Base-by-base conservation (phyloP, 768 basidiomycete genomes). In the Amanita rubescens region DNA sequence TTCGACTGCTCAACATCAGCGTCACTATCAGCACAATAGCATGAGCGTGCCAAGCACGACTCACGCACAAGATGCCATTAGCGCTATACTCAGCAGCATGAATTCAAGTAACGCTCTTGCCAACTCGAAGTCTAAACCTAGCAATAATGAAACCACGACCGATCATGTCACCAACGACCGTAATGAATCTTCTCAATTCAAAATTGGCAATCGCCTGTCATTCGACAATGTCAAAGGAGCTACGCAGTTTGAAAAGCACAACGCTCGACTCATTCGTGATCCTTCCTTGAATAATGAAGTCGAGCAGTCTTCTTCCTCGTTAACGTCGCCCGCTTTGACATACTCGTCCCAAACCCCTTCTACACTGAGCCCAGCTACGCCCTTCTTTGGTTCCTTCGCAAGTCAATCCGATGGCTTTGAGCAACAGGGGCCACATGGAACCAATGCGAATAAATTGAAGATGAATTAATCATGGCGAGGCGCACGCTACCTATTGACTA, bases 291-390 rank as follows among this genome's bases (percentile, higher is more conserved):
- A 57, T 25, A 64, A 57, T 47, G 64, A 65, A n/a, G 60, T 60
- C 55, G 69, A 69, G 19, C 67, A 65, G 53, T 57, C 67, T 35
- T 81, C 81, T 11, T 80, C 84, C 1, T 71, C 77, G 37, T 69
- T 83, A 50, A 75, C 84, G 22, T 86, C 85, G 3, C 85, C 85
- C 9, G 77, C 84, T 7, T 72, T 87, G 55, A 86, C 82, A 14
- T 87, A 82, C 60, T 81, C 81, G n/a, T 81, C 73, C 38, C 81
- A 75, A 53, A 74, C 84, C 24, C 79, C 82, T 14, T 79, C 81
- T 35, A 84, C 81, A 25, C 71, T 85, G 51, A 86, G 85, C 62
- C 85, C 85, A 15, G 77, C 82, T 10, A 87, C 84, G 10, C 84
- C 84, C 10, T 87, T 85, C 69, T 82, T 85, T 66, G 78, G 79